Evolutionary conservation across 2,329 filamentous ascomycete genomes (phyloP), one percentile per base, ranked within the genome.

Genomic region (Hirsutella minnesotensis): DNA sequence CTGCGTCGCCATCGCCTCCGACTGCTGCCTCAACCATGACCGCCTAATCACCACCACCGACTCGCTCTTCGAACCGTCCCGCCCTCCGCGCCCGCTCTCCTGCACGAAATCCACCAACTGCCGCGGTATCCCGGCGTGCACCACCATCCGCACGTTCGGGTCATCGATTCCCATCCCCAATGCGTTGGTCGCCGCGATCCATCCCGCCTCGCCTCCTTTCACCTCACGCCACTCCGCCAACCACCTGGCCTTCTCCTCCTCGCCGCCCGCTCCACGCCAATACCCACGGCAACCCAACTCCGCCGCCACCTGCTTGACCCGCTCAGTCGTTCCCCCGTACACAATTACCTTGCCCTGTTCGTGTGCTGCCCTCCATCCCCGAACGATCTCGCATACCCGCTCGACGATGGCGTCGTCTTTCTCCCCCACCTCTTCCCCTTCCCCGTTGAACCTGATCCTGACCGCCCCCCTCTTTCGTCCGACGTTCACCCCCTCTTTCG

Each of bases 1-100:
- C 38, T 12, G 5, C 38, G 15, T 13, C 8, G n/a, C n/a, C n/a
- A n/a, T n/a, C n/a, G n/a, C n/a, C n/a, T n/a, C n/a, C n/a, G n/a
- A n/a, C n/a, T 12, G 24, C 24, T 27, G 24, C 24, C 24, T 7
- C 12, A 27, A 27, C 24, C 24, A 27, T 12, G 24, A 27, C 24
- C 24, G 24, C 24, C 24, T 7, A 7, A 27, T 12, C 24, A 46
- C 27, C 15, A 46, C 24, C 13, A 46, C 40, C 19, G 42, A 40
- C 20, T 42, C 38, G 38, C 44, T 48, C 4, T 22, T 21, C 10
- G n/a, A 3, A 1, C 44, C 40, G 24, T 48, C 47, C 20, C 44
- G 37, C 9, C 47, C 42, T 3, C 34, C 42, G 9, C 40, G 44
- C 29, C 42, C 44, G 40, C 44, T 46, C 38, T 48, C 31, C 39